Base-by-base conservation (phyloP, 306 rosid genomes). In the Dicorynia guianensis region DNA sequence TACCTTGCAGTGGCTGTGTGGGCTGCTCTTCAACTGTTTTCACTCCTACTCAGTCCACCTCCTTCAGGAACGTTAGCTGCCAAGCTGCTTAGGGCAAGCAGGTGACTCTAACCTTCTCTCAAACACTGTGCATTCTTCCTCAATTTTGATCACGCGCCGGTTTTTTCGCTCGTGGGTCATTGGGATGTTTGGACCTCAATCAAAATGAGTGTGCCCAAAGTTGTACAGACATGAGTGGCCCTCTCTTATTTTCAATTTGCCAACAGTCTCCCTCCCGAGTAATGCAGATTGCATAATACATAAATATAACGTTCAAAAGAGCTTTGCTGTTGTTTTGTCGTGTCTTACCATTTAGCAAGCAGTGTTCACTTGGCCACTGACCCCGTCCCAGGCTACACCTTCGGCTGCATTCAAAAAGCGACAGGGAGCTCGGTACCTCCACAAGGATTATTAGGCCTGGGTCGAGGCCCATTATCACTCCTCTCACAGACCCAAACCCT, bases 401-500 rank as follows among this genome's bases (percentile, higher is more conserved):
- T 96, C 15, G 99, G 99, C 11, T 92, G 98, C 84, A 83, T 96
- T 60, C 81, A 77, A 4, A 89, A 86, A 54, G 46, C 90, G 20
- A 87, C 96, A 0, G 98, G 99, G 19, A 76, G 15, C 58, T 90
- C 99, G 0, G 71, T 83, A 0, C 99, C 99, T 0, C 88, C 78
- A 1, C 99, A 96, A 34, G 99, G 99, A 0, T 76, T 96, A 3
- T 83, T 96, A 79, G 99, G 99, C 57, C 69, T 96, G 47, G 97
- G 99, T 82, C 91, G 99, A 55, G 99, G 99, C 80, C 92, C 97
- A 7, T 74, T 96, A 5, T 92, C 99, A 0, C 87, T 96, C 0
- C 66, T 96, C 17, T 82, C 90, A 7, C 99, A 96, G 74, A 84
- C 90, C 74, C 93, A 96, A 49, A 78, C 80, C 7, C 82, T 96